A percentile compares a stretch with the other conserved stretches of the same genome.
Conservation (phyloP, 202 grass and related monocot species). For the Hordeum pubiflorum region DNA sequence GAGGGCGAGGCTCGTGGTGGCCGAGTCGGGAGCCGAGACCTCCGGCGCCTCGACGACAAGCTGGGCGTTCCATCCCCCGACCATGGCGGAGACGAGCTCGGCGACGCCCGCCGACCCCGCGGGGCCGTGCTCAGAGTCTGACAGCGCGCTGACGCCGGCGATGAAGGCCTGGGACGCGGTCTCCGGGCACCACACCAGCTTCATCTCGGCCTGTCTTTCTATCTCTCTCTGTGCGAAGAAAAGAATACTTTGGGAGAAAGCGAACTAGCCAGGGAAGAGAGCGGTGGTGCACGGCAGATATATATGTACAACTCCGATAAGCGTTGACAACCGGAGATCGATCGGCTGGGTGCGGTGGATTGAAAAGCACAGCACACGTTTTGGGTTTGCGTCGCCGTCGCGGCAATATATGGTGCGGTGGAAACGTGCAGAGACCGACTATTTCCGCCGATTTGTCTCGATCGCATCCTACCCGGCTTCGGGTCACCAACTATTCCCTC, state of each 20-base stretch:
- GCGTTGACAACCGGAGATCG: background rate
- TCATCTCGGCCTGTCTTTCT: constrained; percentile 32
- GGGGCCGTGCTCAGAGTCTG: background rate
- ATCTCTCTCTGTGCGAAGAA: background rate
- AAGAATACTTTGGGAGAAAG: background rate
- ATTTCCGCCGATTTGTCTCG: background rate
- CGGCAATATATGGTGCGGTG: background rate
- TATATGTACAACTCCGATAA: too few species aligned
- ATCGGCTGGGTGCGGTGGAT: background rate
- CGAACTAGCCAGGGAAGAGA: background rate
- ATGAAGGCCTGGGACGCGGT: constrained; percentile 67
- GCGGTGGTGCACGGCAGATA: background rate
- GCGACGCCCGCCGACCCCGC: constrained; percentile 36
- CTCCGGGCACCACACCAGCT: constrained; percentile 79
- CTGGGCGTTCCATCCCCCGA: constrained; percentile 59
- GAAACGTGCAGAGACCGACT: background rate
- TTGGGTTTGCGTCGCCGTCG: background rate
- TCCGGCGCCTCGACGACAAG: constrained; percentile 57
- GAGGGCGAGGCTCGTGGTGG: constrained; percentile 38
- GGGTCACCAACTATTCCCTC: too few species aligned
- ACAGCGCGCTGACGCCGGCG: constrained; percentile 52
- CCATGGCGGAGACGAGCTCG: constrained; percentile 61
- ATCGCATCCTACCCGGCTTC: background rate
- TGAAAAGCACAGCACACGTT: background rate
- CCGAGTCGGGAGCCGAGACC: background rate